Base-by-base conservation (phyloP, 352 stramenopile species). In the Phytophthora agathidicida region DNA sequence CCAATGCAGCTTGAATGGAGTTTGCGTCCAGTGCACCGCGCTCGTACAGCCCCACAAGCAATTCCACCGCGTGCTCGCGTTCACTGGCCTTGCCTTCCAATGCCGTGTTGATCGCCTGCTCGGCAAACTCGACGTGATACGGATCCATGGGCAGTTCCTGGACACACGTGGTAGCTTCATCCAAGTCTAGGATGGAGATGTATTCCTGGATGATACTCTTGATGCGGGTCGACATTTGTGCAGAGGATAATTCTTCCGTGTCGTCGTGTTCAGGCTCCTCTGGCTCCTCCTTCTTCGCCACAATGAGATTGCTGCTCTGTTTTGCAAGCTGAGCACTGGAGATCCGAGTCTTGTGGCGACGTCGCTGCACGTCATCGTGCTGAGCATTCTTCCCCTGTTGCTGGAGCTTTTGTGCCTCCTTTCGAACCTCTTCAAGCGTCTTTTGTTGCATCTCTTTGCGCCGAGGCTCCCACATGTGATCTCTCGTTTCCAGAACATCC, bases 121-220 rank as follows among this genome's bases (percentile, higher is more conserved):
- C 87, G 0, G 77, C 73, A 58, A 96, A 92, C 37, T 87, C 76
- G 3, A 78, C 60, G 38, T 86, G 78, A 36, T 62, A 74, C 1
- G 77, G 65, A 7, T 73, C 68, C 14, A 60, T 48, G 5, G 87
- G 71, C 6, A 96, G 66, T 42, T 96, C 87, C 13, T 75, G 73
- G 7, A 96, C 76, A 26, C 87, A 96, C 0, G 75, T 60, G 8
- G 66, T 68, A 11, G 85, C 86, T 74, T 96, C 87, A 45, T 93
- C 73, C 31, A 93, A 53, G 37, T 96, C 87, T 28, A 83, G 26
- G 22, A 94, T 89, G n/a, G 80, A 91, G 22, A 80, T 60, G 44
- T 86, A 96, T 51, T 96, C 87, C 43, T 94, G 73, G 31, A 96
- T 89, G 36, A 92, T 94, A 47, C 67, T 93, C 64, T 96, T 96